Evolutionary conservation across 305 asterid genomes (phyloP), one percentile per base, ranked within the genome.

Genomic region (Fraxinus albicans): DNA sequence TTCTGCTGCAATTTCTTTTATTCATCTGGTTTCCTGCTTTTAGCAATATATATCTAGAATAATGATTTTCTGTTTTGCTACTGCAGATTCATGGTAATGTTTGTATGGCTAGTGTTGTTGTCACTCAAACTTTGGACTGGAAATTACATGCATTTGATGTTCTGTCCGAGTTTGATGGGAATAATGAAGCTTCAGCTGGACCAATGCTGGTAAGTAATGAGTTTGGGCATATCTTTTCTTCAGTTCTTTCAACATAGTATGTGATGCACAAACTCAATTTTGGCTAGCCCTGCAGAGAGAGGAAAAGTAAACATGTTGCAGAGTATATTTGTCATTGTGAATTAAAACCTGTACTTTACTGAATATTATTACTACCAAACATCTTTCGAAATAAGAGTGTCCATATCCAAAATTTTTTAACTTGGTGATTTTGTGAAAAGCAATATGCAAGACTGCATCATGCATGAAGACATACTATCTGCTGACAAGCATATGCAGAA

Each of bases 51-150:
- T 69, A 35, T 53, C 73, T 65, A 17, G 23, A n/a, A 17, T 53
- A 76, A 84, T 58, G 50, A n/a, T 85, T 63, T 79, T 36, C 33
- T 50, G 23, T 79, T 76, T 79, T 88, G 84, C 84, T 84, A 85
- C 76, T 86, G 87, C 95, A 96, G 99, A 97, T 96, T 82, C 98
- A 96, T 90, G 98, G 98, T 81, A 96, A 95, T 89, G 99, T 96
- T 89, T 96, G 95, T 85, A 88, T 91, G 94, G 93, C 97, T 84
- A 96, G 98, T 87, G 98, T 95, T 85, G 99, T 96, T 76, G 98
- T 95, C 81, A 95, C 99, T 72, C 94, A 90, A 89, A 96, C 98
- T 40, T 86, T 96, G 91, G 99, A 95, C 91, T 96, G 98, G 99
- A 96, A 96, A 82, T 90, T 96, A 88, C 97, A 96, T 79, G 98